These are phyloP conservation scores for Microsporum canis DNA, from an alignment of 2,329 filamentous ascomycete genomes.

Conservation along the genomic window DNA sequence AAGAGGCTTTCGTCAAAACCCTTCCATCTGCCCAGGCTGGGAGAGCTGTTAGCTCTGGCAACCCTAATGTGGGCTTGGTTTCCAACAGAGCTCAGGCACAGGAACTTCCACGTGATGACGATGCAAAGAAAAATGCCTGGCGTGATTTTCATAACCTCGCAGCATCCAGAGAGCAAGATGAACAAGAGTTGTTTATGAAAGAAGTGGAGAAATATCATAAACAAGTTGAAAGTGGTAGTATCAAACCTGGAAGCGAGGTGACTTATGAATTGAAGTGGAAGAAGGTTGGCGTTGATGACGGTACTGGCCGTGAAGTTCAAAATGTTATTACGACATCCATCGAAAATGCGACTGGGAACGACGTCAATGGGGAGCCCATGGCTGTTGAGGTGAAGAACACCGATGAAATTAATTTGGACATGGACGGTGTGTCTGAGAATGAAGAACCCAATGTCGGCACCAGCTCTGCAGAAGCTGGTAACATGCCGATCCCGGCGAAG, in stretches of 20 bases:
- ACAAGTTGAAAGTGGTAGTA: conserved; percentile 7
- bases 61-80: not conserved
- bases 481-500: conserved; percentile 4
- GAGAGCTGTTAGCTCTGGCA: not conserved
- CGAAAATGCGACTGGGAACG: conserved; percentile 6
- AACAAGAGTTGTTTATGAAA: conserved; percentile 21
- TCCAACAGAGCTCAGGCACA: not conserved
- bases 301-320: conserved; percentile 17
- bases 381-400: conserved; percentile 41
- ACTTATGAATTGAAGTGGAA: conserved; percentile 30
- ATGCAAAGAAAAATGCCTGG: conserved; percentile 26
- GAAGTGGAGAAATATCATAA: conserved; percentile 17
- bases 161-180: conserved; percentile 24
- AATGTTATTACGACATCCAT: conserved; percentile 17
- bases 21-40: not conserved
- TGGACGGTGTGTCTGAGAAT: conserved; percentile 13
- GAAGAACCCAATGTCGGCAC: conserved; percentile 1
- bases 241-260: conserved; percentile 15
- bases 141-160: conserved; percentile 28
- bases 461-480: not conserved
- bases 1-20: not conserved
- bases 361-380: not conserved
- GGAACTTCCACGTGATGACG: not conserved
- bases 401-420: conserved; percentile 27
- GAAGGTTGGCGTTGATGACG: conserved; percentile 26